These are phyloP conservation scores for Paramecium octaurelia DNA, from an alignment of 73 alveolate species.

Conservation along the genomic window DNA sequence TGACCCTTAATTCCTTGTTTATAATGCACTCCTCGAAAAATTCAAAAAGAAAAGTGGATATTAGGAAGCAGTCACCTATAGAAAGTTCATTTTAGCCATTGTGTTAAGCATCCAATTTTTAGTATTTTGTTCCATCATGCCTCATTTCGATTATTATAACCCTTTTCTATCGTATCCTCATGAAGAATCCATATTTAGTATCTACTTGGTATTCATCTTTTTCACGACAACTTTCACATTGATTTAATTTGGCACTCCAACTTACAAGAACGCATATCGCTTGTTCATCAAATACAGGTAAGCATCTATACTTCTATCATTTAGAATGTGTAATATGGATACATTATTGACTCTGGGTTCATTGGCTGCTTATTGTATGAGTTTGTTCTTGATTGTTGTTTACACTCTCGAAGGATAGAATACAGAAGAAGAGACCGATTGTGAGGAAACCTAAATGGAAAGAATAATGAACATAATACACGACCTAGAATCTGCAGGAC, in stretches of 20 bases:
- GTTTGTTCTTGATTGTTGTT: slow-evolving; percentile 2
- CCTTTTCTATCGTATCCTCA: slow-evolving; percentile 17
- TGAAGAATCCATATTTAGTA: slow-evolving; percentile 1
- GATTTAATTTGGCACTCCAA: slow-evolving; percentile 24
- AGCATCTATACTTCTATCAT: not conserved
- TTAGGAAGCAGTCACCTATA: not conserved
- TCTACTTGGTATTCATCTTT: slow-evolving; percentile 18
- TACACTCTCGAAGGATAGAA: not conserved
- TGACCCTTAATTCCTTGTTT: not conserved
- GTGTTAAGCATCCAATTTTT: not conserved
- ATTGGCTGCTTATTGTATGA: slow-evolving; percentile 56
- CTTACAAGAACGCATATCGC: slow-evolving; percentile 8
- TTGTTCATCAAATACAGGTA: not conserved
- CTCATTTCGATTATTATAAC: slow-evolving; percentile 23
- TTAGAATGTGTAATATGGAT: slow-evolving; percentile 59
- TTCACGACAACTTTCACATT: slow-evolving; percentile 39
- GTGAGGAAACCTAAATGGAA: not conserved
- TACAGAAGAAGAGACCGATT: not conserved
- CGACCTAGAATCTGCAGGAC: slow-evolving; percentile 81
- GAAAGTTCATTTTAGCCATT: not conserved
- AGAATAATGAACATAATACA: slow-evolving; percentile 69
- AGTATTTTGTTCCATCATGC: slow-evolving; percentile 25
- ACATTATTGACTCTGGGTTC: slow-evolving; percentile 56
- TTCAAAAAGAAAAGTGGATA: not conserved
- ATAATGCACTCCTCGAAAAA: not conserved